Base-by-base conservation (phyloP, 2,329 filamentous ascomycete genomes). In the Talaromyces sp. region DNA sequence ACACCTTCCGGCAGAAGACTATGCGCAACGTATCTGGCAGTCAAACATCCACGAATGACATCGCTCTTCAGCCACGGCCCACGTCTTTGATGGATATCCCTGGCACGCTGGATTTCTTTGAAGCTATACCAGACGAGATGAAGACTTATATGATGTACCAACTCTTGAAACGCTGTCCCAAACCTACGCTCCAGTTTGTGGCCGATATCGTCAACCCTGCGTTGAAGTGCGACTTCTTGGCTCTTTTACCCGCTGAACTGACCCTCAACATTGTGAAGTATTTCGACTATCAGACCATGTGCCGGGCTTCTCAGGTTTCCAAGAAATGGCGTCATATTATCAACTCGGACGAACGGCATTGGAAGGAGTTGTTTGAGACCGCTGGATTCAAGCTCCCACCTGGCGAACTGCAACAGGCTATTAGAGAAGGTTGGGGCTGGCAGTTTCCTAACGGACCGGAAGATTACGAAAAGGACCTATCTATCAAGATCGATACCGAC, bases 101-200 rank as follows among this genome's bases (percentile, higher is more conserved):
- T 7, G 86, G 85, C 17, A 91, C 99, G 84, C 81, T 99, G 17
- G 91, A 97, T 71, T 89, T 89, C 2, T 99, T 98, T 72, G 94
- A 98, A 75, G 86, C 90, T 6, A 91, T 99, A 84, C 93, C 94
- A 1, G 88, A 91, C 53, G 90, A 95, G 72, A 88, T 99, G 86
- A 95, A 99, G 79, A 91, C 91, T 0, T 96, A 96, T 74, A 89
- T 99, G 79, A 96, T 99, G 88, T 98, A 96, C 75, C 94, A 99
- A 75, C 88, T 99, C 64, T 85, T 99, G 29, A 89, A 92, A 65
- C 86, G 95, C 56, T 98, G 93, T 73, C 88, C 92, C 5, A 91
- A 96, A 70, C 90, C 92, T 49, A 97, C 93, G 0, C 83, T 99
- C 5, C 92, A 95, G 73, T 89, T 96, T 63, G 89, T 99, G 64